Evolutionary conservation across 768 basidiomycete genomes (phyloP), one percentile per base, ranked within the genome.

Genomic region (Suillus weaverae): DNA sequence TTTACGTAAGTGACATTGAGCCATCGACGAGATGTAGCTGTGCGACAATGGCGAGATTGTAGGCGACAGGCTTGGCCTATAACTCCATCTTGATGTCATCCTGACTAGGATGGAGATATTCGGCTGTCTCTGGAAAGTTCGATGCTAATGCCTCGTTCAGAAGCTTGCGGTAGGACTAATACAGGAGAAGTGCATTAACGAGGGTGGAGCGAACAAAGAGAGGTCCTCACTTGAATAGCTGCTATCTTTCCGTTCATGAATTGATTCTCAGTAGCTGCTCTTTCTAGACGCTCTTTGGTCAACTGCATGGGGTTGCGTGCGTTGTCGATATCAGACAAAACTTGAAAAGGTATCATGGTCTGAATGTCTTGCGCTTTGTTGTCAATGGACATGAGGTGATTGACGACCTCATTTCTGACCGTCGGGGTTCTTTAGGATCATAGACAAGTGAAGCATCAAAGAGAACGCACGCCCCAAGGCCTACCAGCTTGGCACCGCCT

Each of bases 201-300:
- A 13, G 38, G 16, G 26, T 0, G 38, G 54, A 62, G 20, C 38
- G 50, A 36, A 20, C n/a, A 38, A 11, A 64, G 32, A 53, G 51
- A 50, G 41, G 50, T 39, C 69, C 85, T 69, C 67, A 92, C 91
- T 62, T 87, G 84, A 33, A 95, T 84, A 1, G 92, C 93, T 53
- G 84, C 82, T 44, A 95, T 91, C 72, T 94, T 94, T 35, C 91
- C 92, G 71, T 94, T 92, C 89, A 93, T 92, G 68, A 93, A 94
- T 71, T 94, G 93, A 72, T 95, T 95, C 78, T 95, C 94, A 3
- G 91, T 90, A 36, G 93, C 91, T 0, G 91, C 86, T 61, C 92
- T 83, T 77, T 95, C 93, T 16, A 95, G 76, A 60, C 90, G 83
- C 64, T 94, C 92, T 67, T 86, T 85, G 20, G 93, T 93, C 60